A percentile compares a stretch with the other conserved stretches of the same genome.
phyloP scores from a whole-genome alignment of 163 green algal genomes.

The Volvox carteri region DNA sequence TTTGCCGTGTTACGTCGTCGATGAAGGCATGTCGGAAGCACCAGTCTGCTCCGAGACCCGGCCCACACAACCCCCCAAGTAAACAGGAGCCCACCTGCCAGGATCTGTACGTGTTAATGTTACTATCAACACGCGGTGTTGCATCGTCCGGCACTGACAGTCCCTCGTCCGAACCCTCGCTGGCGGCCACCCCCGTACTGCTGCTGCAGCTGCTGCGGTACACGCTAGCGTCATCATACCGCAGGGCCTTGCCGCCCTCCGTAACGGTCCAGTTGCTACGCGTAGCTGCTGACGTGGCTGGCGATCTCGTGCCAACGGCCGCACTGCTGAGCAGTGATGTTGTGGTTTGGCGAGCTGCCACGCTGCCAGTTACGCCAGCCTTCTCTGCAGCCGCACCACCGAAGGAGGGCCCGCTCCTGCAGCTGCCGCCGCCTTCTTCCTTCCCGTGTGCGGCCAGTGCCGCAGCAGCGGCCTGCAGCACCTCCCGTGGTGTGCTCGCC shows the following conservation, averaged over 20 bases:
- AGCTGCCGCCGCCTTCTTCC: neutral
- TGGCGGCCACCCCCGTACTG: neutral
- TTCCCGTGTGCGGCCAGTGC: no score
- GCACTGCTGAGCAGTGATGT: no score
- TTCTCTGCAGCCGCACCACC: neutral
- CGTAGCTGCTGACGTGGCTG: neutral
- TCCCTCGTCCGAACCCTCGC: neutral
- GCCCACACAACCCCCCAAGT: no score
- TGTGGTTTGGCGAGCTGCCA: no score
- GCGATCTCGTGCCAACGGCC: neutral
- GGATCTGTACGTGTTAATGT: neutral
- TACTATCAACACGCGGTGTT: neutral
- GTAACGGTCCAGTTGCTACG: neutral
- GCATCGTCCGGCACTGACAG: neutral
- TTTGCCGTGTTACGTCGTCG: no score
- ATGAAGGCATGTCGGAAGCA: no score
- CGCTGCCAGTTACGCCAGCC: no score
- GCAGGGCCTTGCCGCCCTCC: neutral
- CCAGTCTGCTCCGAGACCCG: no score
- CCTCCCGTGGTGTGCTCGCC: neutral
- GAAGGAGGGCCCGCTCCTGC: no score
- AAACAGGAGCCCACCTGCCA: conserved; percentile 8
- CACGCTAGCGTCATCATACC: neutral
- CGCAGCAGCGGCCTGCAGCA: no score
- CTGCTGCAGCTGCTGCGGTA: conserved; percentile 31